phyloP scores from a whole-genome alignment of 495 filamentous ascomycete genomes.

The Neurospora sp. region DNA sequence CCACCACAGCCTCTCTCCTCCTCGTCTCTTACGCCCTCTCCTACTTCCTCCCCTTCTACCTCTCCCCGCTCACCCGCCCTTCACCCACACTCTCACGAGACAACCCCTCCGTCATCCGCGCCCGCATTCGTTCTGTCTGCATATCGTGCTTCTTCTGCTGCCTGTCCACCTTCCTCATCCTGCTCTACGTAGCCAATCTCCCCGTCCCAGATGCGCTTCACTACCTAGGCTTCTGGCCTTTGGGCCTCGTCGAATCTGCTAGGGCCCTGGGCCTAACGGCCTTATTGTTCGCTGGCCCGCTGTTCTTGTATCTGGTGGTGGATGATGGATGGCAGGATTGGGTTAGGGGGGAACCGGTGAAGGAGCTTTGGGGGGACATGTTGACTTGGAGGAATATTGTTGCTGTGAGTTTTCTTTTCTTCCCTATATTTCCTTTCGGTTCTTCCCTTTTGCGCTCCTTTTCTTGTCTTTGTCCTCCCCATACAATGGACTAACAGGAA shows the following conservation, averaged over 20 bases:
- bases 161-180: conserved; percentile 50
- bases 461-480: background rate
- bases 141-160: conserved; percentile 56
- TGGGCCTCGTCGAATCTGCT: conserved; percentile 50
- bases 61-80: conserved; percentile 67
- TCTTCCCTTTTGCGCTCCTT: too few relatives aligned
- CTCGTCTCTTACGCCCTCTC: conserved; percentile 67
- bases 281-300: conserved; percentile 74
- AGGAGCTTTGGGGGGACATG: conserved; percentile 31
- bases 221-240: conserved; percentile 66
- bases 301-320: conserved; percentile 65
- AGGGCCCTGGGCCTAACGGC: conserved; percentile 55
- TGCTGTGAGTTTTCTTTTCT: conserved; percentile 26
- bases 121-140: conserved; percentile 70
- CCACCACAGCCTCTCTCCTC: conserved; percentile 11
- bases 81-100: conserved; percentile 76
- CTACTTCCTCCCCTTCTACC: conserved; percentile 90
- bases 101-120: conserved; percentile 80
- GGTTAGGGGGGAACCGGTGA: conserved; percentile 32
- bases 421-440: too few relatives aligned
- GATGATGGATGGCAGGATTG: conserved; percentile 63
- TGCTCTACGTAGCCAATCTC: conserved; percentile 22
- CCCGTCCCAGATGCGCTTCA: conserved; percentile 46
- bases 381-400: conserved; percentile 48
- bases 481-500: background rate